Base-by-base conservation (phyloP, 2,329 filamentous ascomycete species). In the Aspergillus uvarum region DNA sequence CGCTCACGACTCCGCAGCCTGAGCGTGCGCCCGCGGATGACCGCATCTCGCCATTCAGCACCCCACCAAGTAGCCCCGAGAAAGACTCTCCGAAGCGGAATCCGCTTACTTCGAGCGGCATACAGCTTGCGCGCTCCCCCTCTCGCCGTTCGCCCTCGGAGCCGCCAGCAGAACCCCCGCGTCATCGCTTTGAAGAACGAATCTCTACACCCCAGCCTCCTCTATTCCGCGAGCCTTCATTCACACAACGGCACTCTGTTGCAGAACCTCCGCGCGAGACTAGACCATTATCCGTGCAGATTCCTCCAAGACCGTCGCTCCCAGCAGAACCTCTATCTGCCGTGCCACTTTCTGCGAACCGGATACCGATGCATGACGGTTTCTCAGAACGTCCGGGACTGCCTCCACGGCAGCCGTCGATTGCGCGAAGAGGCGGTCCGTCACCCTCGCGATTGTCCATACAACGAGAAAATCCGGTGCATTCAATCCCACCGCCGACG, bases 1-100 rank as follows among this genome's bases (percentile, higher is more conserved):
- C 67, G 8, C 67, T 76, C 26, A 16, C 16, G 6, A 61, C 72
- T 29, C 74, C 72, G 21, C 65, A 57, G 7, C 60, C 67, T 5
- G 71, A 70, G 21, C 64, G 58, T 8, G 60, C 63, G 1, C 64
- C 71, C 5, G 70, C 73, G 2, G 80, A 83, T 47, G 79, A 80
- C 32, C 77, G 79, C 54, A 70, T 87, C 0, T 96, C 94, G 1
- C 93, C 94, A 0, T 96, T 97, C 71, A 92, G 83, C 69, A 96
- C 92, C 38, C 92, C 92, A 19, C 92, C 93, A 0, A 88, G 87
- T 66, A 94, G 89, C 70, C 84, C 85, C 4, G 87, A 85, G 58
- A 88, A 83, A 56, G 72, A 80, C 0, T 80, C 83, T n/a, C 77
- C 70, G 5, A 71, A 70, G 47, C 65, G 61, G 1, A 35, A 59